A percentile compares a stretch with the other conserved stretches of the same genome.
Evolutionary conservation across 2,329 filamentous ascomycete species (phyloP).

Genomic region (Lasiodiplodia theobromae): DNA sequence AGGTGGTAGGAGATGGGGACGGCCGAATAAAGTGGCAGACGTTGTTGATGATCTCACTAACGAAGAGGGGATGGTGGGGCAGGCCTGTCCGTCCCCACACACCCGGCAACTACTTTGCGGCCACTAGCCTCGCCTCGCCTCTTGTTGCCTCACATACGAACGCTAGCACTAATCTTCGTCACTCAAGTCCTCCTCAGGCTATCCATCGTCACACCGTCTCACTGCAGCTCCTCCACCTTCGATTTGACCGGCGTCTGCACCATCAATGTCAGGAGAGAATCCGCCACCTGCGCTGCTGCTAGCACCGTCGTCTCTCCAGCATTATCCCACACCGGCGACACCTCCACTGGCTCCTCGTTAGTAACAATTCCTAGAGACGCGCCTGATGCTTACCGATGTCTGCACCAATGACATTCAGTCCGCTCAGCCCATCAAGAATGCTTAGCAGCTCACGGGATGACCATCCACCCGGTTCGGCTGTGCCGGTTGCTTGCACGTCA

Average conservation of each 20-base stretch:
- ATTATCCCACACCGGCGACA: constrained; percentile 68
- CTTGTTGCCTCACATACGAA: not conserved
- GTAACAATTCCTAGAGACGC: not conserved
- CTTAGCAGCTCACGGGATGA: constrained; percentile 65
- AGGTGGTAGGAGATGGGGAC: not conserved
- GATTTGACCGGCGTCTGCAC: constrained; percentile 49
- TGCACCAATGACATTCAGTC: constrained; percentile 64
- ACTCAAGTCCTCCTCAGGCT: too few species aligned
- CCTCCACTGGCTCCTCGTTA: constrained; percentile 56
- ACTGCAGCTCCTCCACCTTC: constrained; percentile 15
- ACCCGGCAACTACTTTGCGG: not conserved
- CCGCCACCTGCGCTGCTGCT: constrained; percentile 62
- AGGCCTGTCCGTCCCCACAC: not conserved
- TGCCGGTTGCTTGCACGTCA: constrained; percentile 59
- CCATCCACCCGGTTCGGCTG: constrained; percentile 69
- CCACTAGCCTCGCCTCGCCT: not conserved
- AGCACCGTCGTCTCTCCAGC: constrained; percentile 64
- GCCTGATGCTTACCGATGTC: constrained; percentile 56
- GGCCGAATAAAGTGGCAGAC: constrained; percentile 18
- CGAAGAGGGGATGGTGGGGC: constrained; percentile 17
- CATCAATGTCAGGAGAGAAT: constrained; percentile 58
- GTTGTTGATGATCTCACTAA: constrained; percentile 15
- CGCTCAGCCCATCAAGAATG: constrained; percentile 65
- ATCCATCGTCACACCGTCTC: constrained; percentile 9
- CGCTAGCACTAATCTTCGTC: not conserved